Conservation (phyloP, 2,329 filamentous ascomycete genomes). For the Xylariaceae sp. region DNA sequence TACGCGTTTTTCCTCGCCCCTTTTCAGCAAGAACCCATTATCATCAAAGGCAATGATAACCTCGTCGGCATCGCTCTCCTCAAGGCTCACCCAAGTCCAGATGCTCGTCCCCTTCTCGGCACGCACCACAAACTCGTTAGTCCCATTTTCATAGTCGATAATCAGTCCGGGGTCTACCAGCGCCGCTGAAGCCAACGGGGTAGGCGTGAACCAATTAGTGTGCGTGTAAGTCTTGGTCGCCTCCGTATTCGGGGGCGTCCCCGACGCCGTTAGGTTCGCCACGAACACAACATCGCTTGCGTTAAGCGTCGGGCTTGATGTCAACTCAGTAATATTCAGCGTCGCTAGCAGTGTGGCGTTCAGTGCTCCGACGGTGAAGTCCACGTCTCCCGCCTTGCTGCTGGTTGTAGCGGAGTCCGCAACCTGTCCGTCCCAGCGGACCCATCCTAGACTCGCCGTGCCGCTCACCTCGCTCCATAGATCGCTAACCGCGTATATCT, state of each 20-base stretch:
- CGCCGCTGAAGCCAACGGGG: conserved; percentile 47
- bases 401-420: not conserved
- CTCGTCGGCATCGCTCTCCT: conserved; percentile 44
- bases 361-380: conserved; percentile 51
- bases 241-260: conserved; percentile 50
- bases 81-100: conserved; percentile 21
- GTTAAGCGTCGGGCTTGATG: not conserved
- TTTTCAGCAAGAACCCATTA: conserved; percentile 54
- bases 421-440: conserved; percentile 47
- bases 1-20: conserved; percentile 48
- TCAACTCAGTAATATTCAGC: conserved; percentile 9
- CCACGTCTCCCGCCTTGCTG: conserved; percentile 33
- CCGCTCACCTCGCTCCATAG: conserved; percentile 55
- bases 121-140: conserved; percentile 18
- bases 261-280: conserved; percentile 45
- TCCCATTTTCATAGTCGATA: conserved; percentile 9
- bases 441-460: conserved; percentile 53
- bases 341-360: conserved; percentile 48
- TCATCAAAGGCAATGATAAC: conserved; percentile 54
- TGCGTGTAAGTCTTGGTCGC: conserved; percentile 48
- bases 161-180: conserved; percentile 52
- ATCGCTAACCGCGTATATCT: conserved; percentile 60
- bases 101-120: conserved; percentile 22
- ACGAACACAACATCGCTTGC: conserved; percentile 39
- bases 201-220: conserved; percentile 52